Base-by-base conservation (phyloP, 495 filamentous ascomycete species). In the Tuber magnatum region DNA sequence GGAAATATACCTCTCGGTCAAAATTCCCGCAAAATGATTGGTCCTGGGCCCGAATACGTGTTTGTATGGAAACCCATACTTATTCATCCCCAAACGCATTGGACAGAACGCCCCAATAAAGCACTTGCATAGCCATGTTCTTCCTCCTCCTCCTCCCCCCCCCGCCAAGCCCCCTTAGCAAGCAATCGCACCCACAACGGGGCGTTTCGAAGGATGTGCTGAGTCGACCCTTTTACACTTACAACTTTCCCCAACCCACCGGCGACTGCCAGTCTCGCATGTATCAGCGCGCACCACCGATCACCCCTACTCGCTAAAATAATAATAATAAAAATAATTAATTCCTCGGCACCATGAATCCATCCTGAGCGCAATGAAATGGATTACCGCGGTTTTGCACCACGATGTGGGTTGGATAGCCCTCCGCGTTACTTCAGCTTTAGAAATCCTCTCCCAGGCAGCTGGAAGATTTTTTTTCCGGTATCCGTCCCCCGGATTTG, bases 11-110 rank as follows among this genome's bases (percentile, higher is more conserved):
- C 8, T 71, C 22, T 32, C 42, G 42, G 42, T 44, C 22, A 42
- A 43, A 65, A 39, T 40, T 32, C 42, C 39, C 42, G 69, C 61
- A 12, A 48, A 10, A 40, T 72, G 56, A 76, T 69, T 41, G 74
- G 69, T 38, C 70, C 41, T 68, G 12, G 28, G 56, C 70, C 68
- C 28, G 68, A 51, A 72, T 72, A 42, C 14, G 71, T 61, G 46
- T 51, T 74, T 56, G 61, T 65, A 72, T 35, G 14, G 41, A 42
- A 51, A 28, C 28, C 28, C 56, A 65, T 65, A 65, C 56, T 65
- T 32, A 6, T 35, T 18, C 51, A 65, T 65, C 18, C 35, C 35
- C 56, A 35, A 61, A 65, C 28, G 18, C 35, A 35, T 65, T 65
- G 14, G 56, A 65, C 28, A 65, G 16, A 65, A 65, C 32, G 4